A percentile compares a stretch with the other conserved stretches of the same genome.
Conservation (phyloP, 768 basidiomycete species). For the Xerocomus potaroensis region DNA sequence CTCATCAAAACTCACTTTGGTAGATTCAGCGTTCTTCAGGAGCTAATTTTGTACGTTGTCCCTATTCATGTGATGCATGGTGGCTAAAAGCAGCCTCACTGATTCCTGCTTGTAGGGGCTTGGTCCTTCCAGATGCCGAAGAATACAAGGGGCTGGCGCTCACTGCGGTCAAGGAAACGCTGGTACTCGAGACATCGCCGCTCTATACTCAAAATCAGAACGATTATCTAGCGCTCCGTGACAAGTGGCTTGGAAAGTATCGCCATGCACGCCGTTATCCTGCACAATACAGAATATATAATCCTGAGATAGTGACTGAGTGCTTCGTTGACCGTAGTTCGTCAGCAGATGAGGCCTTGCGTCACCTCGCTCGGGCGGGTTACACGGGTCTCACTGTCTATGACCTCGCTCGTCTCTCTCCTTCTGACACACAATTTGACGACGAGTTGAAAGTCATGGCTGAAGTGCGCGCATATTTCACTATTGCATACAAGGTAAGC, state of each 20-base stretch:
- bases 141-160: conserved; percentile 22
- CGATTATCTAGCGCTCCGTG: conserved; percentile 19
- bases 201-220: conserved; percentile 36
- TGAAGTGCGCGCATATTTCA: conserved; percentile 52
- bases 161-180: conserved; percentile 28
- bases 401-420: conserved; percentile 28
- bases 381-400: conserved; percentile 15
- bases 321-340: background rate
- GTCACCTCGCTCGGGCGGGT: conserved; percentile 29
- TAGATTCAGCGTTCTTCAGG: conserved; percentile 35
- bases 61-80: background rate
- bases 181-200: conserved; percentile 37
- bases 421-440: conserved; percentile 27
- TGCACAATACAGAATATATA: background rate
- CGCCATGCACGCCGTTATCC: conserved; percentile 8
- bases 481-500: conserved; percentile 50
- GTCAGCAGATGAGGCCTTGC: conserved; percentile 15
- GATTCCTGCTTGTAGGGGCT: conserved; percentile 17
- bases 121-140: conserved; percentile 29
- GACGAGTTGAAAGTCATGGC: conserved; percentile 52
- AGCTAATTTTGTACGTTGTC: conserved; percentile 33
- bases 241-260: conserved; percentile 25
- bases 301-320: too few species aligned
- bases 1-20: conserved; percentile 37
- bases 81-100: background rate